A percentile compares a stretch with the other conserved stretches of the same genome.
Evolutionary conservation across 2,329 filamentous ascomycete species (phyloP).

Genomic region (Clonostachys rhizophaga): DNA sequence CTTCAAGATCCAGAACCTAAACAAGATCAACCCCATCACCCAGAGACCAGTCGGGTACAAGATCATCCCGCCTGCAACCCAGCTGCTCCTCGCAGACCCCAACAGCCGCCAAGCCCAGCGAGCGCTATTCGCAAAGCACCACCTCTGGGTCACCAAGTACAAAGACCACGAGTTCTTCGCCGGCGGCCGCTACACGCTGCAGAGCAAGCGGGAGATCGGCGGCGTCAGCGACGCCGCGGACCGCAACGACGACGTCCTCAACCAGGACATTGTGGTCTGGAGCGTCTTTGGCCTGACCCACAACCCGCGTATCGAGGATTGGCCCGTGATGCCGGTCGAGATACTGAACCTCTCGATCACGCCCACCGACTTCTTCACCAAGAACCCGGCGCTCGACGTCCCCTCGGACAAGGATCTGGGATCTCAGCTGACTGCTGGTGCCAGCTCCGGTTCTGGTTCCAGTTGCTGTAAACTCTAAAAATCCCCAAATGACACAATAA

Average conservation of each 20-base stretch:
- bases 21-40: conserved; percentile 32
- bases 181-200: conserved; percentile 34
- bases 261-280: conserved; percentile 54
- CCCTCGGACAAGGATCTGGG: conserved; percentile 3
- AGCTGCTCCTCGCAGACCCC: conserved; percentile 32
- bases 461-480: too few relatives aligned
- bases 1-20: conserved; percentile 45
- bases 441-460: too few relatives aligned
- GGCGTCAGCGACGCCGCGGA: conserved; percentile 31
- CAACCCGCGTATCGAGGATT: conserved; percentile 61
- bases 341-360: conserved; percentile 38
- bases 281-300: conserved; percentile 57
- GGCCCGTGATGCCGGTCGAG: conserved; percentile 64
- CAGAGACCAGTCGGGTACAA: conserved; percentile 43
- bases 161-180: conserved; percentile 38
- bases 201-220: conserved; percentile 26
- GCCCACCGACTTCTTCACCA: conserved; percentile 43
- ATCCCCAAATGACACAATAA: too few relatives aligned
- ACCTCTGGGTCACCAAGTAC: conserved; percentile 40
- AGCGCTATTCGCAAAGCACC: conserved; percentile 34
- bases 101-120: conserved; percentile 31
- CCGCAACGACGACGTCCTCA: conserved; percentile 37
- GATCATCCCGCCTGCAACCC: conserved; percentile 30
- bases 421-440: conserved; percentile 1
- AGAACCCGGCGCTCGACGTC: conserved; percentile 43